Percentiles rank a stretch among this genome's conserved stretches.
Evolutionary conservation across 345 rosid species (phyloP).

Genomic region (Microcos paniculata): DNA sequence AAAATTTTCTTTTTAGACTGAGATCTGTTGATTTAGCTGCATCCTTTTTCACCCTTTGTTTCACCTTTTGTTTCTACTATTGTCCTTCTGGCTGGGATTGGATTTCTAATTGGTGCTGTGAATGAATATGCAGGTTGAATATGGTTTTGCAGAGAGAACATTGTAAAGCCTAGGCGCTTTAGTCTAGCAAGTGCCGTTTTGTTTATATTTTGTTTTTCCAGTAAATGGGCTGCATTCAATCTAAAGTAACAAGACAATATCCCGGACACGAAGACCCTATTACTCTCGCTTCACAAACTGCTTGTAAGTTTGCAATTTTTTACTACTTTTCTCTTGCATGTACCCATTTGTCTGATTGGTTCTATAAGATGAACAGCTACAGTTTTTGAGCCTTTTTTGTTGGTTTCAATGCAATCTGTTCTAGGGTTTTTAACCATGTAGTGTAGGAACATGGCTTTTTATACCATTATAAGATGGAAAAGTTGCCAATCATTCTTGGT

Average conservation of each 20-base stretch:
- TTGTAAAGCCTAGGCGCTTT: constrained; percentile 28
- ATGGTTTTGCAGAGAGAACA: constrained; percentile 24
- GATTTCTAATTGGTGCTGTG: constrained; percentile 3
- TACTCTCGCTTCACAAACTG: constrained; percentile 84
- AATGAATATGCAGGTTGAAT: constrained; percentile 13
- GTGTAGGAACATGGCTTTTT: neutral
- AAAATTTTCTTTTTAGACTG: neutral
- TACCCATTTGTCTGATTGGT: neutral
- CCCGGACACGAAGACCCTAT: constrained; percentile 92
- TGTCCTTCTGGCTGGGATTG: neutral
- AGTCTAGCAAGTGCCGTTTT: constrained; percentile 16
- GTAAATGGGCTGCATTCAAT: constrained; percentile 97
- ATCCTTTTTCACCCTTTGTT: neutral
- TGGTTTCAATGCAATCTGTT: neutral
- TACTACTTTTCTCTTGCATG: neutral
- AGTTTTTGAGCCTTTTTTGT: neutral
- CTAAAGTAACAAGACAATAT: constrained; percentile 61
- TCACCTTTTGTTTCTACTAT: neutral
- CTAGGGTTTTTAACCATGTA: neutral
- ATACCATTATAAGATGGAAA: neutral
- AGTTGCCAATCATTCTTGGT: neutral
- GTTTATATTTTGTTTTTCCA: constrained; percentile 16
- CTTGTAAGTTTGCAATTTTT: constrained; percentile 54
- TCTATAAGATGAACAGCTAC: neutral
- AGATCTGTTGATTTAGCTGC: neutral